Evolutionary conservation across 257 asterid species (phyloP).

Genomic region (Dorcoceras hygrometricum): DNA sequence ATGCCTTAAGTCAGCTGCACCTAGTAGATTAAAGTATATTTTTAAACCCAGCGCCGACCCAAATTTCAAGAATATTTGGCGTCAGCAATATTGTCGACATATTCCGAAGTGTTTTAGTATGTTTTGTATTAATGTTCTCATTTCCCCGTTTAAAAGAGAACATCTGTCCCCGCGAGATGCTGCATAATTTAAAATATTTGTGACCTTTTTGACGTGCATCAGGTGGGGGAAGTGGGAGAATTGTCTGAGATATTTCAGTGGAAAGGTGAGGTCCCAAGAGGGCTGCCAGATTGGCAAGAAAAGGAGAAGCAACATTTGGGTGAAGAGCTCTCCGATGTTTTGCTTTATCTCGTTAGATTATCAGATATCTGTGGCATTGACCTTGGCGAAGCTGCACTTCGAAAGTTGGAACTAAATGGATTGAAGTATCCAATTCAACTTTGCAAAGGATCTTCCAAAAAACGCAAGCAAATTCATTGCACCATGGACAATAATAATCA

Average conservation of each 20-base stretch:
- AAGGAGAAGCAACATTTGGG: slow-evolving; percentile 53
- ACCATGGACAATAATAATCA: neutral
- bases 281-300: slow-evolving; percentile 49
- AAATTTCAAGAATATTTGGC: neutral
- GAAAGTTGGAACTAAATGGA: slow-evolving; percentile 52
- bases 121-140: no score
- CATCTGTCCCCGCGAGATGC: neutral
- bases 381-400: slow-evolving; percentile 51
- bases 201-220: neutral
- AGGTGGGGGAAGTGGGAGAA: slow-evolving; percentile 69
- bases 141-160: no score
- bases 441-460: slow-evolving; percentile 42
- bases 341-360: slow-evolving; percentile 51
- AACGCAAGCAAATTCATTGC: slow-evolving; percentile 18
- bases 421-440: slow-evolving; percentile 46
- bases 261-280: slow-evolving; percentile 61
- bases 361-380: slow-evolving; percentile 62
- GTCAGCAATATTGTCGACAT: neutral
- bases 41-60: neutral
- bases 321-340: slow-evolving; percentile 62
- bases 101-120: no score
- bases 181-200: neutral
- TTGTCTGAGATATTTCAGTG: slow-evolving; percentile 60
- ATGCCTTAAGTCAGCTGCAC: neutral
- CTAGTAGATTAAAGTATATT: no score